Conservation (phyloP, 83 land plant genomes). For the Thuja plicata region DNA sequence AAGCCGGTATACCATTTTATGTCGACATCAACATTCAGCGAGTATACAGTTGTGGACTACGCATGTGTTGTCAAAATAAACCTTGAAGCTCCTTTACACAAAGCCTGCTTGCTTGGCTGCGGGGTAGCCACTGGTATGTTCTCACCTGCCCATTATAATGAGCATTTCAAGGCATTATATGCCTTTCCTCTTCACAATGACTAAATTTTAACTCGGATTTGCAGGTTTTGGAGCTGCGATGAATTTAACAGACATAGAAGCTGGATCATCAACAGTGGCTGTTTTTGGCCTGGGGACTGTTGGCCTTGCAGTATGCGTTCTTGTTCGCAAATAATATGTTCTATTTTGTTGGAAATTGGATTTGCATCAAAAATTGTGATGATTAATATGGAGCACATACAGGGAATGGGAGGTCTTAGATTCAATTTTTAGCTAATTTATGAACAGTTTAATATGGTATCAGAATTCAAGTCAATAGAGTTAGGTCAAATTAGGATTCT, state of each 20-base stretch:
- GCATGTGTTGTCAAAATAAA: slow-evolving; percentile 30
- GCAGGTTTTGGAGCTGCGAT: slow-evolving; percentile 45
- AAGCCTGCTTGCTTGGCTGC: slow-evolving; percentile 41
- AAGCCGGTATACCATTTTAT: slow-evolving; percentile 38
- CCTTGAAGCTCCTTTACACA: slow-evolving; percentile 29
- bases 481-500: no score
- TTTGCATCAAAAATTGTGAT: no score
- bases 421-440: no score
- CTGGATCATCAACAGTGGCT: slow-evolving; percentile 33
- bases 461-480: no score
- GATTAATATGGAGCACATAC: no score
- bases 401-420: no score
- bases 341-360: no score
- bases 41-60: slow-evolving; percentile 50
- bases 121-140: slow-evolving; percentile 38
- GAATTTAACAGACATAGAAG: slow-evolving; percentile 35
- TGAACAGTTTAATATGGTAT: no score
- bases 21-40: slow-evolving; percentile 48
- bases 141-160: background rate
- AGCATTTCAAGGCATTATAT: background rate
- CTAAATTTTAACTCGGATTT: background rate
- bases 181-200: background rate
- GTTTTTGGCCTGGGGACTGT: slow-evolving; percentile 49
- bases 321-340: background rate
- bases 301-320: slow-evolving; percentile 42